A percentile compares a stretch with the other conserved stretches of the same genome.
Conservation (phyloP, 2,329 filamentous ascomycete species). For the Sporothrix inflata region DNA sequence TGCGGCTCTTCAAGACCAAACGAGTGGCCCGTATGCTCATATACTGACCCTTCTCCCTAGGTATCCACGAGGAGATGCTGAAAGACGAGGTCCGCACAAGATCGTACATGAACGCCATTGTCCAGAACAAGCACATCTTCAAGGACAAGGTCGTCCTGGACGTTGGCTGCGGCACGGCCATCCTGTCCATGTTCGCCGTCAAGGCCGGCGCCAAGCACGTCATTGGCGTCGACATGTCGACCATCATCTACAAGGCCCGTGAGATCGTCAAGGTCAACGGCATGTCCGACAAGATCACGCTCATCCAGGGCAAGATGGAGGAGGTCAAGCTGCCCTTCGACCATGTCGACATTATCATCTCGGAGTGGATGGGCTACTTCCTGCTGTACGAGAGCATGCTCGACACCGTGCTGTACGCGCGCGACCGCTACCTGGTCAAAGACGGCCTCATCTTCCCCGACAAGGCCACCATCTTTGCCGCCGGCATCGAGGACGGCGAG, state of each 20-base stretch:
- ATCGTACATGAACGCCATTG: conserved; percentile 96
- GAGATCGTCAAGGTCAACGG: conserved; percentile 94
- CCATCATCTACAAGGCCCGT: conserved; percentile 97
- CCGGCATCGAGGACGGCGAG: conserved; percentile 96
- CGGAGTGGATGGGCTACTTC: conserved; percentile 99
- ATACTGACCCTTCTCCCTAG: conserved; percentile 47
- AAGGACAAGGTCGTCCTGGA: conserved; percentile 92
- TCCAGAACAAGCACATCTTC: conserved; percentile 94
- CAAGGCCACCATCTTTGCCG: conserved; percentile 96
- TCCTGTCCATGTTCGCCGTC: conserved; percentile 98
- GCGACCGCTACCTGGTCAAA: conserved; percentile 85
- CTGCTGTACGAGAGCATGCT: conserved; percentile 98
- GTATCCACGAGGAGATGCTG: conserved; percentile 98
- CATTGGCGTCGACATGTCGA: conserved; percentile 99
- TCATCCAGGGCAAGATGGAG: conserved; percentile 99
- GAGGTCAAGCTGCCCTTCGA: conserved; percentile 91
- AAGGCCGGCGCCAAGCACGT: conserved; percentile 97
- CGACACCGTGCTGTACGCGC: conserved; percentile 95
- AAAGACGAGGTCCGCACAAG: conserved; percentile 98
- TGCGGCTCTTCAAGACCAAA: not conserved
- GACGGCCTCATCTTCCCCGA: conserved; percentile 97
- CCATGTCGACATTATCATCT: conserved; percentile 99
- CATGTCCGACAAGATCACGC: conserved; percentile 92
- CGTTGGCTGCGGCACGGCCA: conserved; percentile 95
- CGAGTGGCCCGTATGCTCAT: not conserved